A percentile compares a stretch with the other conserved stretches of the same genome.
These are phyloP conservation scores for Lentinula sp. DNA, from an alignment of 768 basidiomycete genomes.

Conservation along the genomic window DNA sequence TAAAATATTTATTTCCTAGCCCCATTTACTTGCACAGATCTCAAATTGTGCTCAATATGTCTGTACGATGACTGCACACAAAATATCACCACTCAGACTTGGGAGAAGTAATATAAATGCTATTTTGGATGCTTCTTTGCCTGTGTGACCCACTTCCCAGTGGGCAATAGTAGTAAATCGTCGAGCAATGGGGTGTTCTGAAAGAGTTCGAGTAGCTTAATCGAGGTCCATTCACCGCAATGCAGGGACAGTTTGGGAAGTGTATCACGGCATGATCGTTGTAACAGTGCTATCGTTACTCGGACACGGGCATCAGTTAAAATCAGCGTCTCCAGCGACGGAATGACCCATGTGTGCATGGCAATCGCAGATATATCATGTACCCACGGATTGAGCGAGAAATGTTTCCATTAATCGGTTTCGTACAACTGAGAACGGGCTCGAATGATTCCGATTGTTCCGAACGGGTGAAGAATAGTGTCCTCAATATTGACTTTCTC, in stretches of 20 bases:
- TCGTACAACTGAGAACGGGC: background rate
- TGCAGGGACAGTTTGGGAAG: background rate
- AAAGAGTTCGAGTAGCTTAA: background rate
- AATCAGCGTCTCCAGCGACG: background rate
- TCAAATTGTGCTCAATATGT: background rate
- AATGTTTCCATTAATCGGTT: background rate
- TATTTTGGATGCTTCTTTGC: no score
- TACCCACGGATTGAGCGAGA: background rate
- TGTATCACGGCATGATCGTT: background rate
- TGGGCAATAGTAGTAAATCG: background rate
- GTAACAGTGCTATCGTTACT: background rate
- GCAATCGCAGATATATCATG: background rate
- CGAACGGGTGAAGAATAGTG: background rate
- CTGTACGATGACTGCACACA: background rate
- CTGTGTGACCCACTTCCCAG: no score
- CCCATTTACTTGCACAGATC: no score
- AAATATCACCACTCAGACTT: no score
- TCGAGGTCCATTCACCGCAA: background rate
- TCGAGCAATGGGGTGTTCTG: background rate
- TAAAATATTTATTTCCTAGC: no score
- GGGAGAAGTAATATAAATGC: no score
- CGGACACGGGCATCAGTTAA: background rate
- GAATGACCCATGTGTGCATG: background rate
- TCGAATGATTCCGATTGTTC: background rate
- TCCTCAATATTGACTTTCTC: background rate